These are phyloP conservation scores for Yarrowia sp. DNA, from an alignment of 805 yeast genomes.

Conservation along the genomic window DNA sequence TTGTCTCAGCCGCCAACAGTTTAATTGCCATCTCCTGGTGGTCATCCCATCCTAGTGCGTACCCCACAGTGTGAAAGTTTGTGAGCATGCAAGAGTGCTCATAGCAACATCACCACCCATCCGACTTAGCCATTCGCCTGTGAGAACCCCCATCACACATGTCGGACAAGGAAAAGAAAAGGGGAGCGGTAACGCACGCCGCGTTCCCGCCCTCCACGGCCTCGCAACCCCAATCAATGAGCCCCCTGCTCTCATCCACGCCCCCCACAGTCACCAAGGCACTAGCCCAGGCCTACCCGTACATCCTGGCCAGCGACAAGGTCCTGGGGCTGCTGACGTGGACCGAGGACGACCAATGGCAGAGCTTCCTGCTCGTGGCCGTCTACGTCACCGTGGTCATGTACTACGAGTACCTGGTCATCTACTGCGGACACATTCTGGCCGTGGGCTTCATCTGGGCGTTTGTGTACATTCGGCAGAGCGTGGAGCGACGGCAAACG, in stretches of 20 bases:
- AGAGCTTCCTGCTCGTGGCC: slow-evolving; percentile 60
- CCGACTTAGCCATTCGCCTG: too few relatives aligned
- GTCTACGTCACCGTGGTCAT: slow-evolving; percentile 57
- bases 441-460: slow-evolving; percentile 45
- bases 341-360: slow-evolving; percentile 84
- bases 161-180: slow-evolving; percentile 23
- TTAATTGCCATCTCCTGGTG: slow-evolving; percentile 11
- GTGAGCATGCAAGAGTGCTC: slow-evolving; percentile 21
- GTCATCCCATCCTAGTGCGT: not conserved
- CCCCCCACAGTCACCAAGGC: slow-evolving; percentile 90
- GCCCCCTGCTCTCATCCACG: slow-evolving; percentile 82
- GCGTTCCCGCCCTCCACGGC: slow-evolving; percentile 40
- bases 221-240: slow-evolving; percentile 50
- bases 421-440: slow-evolving; percentile 79
- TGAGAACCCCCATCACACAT: too few relatives aligned
- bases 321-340: slow-evolving; percentile 75
- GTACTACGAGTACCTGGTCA: slow-evolving; percentile 75
- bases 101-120: slow-evolving; percentile 20
- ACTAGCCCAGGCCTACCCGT: slow-evolving; percentile 79
- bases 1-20: not conserved
- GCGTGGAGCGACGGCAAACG: slow-evolving; percentile 47
- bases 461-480: slow-evolving; percentile 34
- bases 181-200: slow-evolving; percentile 37
- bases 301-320: slow-evolving; percentile 69
- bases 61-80: slow-evolving; percentile 27